Evolutionary conservation across 1,139 yeast genomes (phyloP), one percentile per base, ranked within the genome.

Genomic region (Wickerhamomyces sp.): DNA sequence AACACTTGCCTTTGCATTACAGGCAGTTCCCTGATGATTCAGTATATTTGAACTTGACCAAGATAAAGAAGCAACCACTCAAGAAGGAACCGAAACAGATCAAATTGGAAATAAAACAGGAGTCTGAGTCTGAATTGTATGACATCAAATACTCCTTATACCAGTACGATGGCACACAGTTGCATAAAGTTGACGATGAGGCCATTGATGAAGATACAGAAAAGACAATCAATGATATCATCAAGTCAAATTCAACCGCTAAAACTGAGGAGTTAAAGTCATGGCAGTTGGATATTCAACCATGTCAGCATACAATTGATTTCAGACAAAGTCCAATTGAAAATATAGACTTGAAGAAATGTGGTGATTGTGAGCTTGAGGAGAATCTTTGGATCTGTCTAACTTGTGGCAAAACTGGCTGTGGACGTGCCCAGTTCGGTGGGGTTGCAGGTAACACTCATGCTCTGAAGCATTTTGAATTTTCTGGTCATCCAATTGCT

Each of bases 361-460:
- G 97, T 66, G 54, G 65, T 4, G 67, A 68, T 23, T 91, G 98
- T 67, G 93, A 79, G 0, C 69, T 91, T 51, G 65, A 67, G 34
- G 86, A 83, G 54, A 93, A 93, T 60, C 68, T 93, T 42, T 93
- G 99, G 99, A 75, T 93, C 26, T 93, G 99, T 69, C 68, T 93
- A 37, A 78, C 78, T 38, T 93, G 99, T 72, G 99, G 98, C 1
- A 72, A 76, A 39, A 61, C 90, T 10, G 97, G 97, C 2, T 93
- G 99, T 68, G 97, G 98, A 23, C 74, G 99, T 54, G 82, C 82
- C 34, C 99, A 93, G 64, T 88, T 86, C 59, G 99, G 98, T 32
- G 83, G 89, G n/a, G 79, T 89, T 31, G 81, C 87, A 27, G 99
- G 99, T 6, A 81, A 91, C 59, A 84, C 96, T 0, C 99, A 93